A percentile compares a stretch with the other conserved stretches of the same genome.
phyloP scores from a whole-genome alignment of 73 alveolate genomes.

The Stentor roeselii region DNA sequence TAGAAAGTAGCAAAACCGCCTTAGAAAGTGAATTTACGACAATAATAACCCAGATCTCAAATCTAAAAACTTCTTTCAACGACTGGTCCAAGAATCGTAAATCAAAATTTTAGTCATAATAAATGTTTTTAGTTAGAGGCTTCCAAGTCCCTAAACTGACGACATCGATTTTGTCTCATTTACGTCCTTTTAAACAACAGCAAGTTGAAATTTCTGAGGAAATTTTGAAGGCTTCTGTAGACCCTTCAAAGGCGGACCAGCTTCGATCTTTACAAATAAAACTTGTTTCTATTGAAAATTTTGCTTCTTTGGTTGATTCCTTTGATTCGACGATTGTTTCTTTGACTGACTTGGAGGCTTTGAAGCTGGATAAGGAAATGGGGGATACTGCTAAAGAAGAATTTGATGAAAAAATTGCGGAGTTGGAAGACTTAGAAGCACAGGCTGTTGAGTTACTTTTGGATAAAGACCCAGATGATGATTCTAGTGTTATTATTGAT shows the following conservation, averaged over 20 bases:
- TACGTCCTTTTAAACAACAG: too few relatives aligned
- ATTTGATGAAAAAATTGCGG: background rate
- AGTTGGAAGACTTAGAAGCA: conserved; percentile 33
- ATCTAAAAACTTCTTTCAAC: background rate
- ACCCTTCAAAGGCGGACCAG: too few relatives aligned
- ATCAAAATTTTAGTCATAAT: too few relatives aligned
- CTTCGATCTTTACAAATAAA: too few relatives aligned
- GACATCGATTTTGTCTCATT: too few relatives aligned
- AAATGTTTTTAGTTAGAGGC: too few relatives aligned
- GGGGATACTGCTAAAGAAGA: background rate
- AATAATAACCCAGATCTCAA: background rate
- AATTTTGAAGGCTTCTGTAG: too few relatives aligned
- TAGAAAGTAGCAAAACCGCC: background rate
- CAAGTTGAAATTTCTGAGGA: too few relatives aligned
- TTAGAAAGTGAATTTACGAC: background rate
- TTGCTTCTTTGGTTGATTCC: too few relatives aligned
- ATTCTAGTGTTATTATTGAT: conserved; percentile 57
- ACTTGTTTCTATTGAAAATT: too few relatives aligned
- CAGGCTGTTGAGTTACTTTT: conserved; percentile 30
- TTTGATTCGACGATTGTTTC: too few relatives aligned
- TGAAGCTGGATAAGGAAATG: background rate
- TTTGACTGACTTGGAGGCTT: background rate
- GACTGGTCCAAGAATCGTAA: background rate
- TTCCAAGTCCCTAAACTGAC: too few relatives aligned
- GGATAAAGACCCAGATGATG: conserved; percentile 48